Evolutionary conservation across 306 rosid genomes (phyloP).

Genomic region (apple (Malus domestica)): ASM211411v1 NC_041801.1:3888001-3888500

Average conservation of each 20-base stretch:
- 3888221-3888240: constrained; percentile 26
- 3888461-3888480: constrained; percentile 32
- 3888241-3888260: constrained; percentile 31
- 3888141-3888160: constrained; percentile 33
- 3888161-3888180: constrained; percentile 39
- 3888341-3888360: constrained; percentile 23
- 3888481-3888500: constrained; percentile 42
- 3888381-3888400: constrained; percentile 46
- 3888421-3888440: constrained; percentile 31
- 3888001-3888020: constrained; percentile 20
- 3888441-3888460: constrained; percentile 23
- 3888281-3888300: constrained; percentile 40
- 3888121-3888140: constrained; percentile 42
- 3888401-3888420: constrained; percentile 40
- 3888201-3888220: constrained; percentile 41
- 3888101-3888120: constrained; percentile 37
- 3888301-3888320: constrained; percentile 38
- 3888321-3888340: constrained; percentile 35
- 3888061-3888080: constrained; percentile 47
- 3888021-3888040: constrained; percentile 34
- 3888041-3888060: constrained; percentile 40
- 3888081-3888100: constrained; percentile 39
- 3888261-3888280: constrained; percentile 37
- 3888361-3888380: constrained; percentile 31
- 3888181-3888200: constrained; percentile 40